Base-by-base conservation (phyloP, 2,329 filamentous ascomycete species). In the Coniochaeta prunicola region DNA sequence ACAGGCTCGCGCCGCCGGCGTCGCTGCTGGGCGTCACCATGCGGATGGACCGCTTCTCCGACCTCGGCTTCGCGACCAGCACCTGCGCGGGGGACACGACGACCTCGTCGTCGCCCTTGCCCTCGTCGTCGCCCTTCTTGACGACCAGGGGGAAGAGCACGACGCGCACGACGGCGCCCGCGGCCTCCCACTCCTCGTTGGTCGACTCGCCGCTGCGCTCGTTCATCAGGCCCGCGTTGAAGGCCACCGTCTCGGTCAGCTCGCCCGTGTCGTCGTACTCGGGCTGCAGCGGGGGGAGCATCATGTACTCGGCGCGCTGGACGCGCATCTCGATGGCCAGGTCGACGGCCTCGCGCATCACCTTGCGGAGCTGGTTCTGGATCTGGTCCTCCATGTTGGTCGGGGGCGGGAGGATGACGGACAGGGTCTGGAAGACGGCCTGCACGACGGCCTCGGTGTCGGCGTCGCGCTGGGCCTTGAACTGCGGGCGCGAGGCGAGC, bases 391-490 rank as follows among this genome's bases (percentile, higher is more conserved):
- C 89, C 59, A 93, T 80, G 66, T 94, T 85, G 57, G 85, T 82
- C 6, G 94, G 93, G 12, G 94, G 94, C 10, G 93, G 92, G 17
- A 99, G 84, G 65, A 99, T 87, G 64, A 86, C 86, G 61, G 87
- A 88, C 26, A 99, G 80, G 0, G 91, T 93, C 71, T 88, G 85
- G 73, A 94, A 90, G 66, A 99, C 87, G 67, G 92, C 92, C 67
- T 96, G 86, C 31, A 94, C 90, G n/a, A 99, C 93, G 33, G 92
- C 92, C 76, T 97, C 92, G 3, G 92, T 96, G 74, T 99, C 96
- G 66, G 89, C 86, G 58, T 90, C 86, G 67, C 92, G 89, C 74
- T 97, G 92, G 57, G 86, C 79, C 63, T 85, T 82, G 75, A 97
- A 99, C n/a, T 84, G 77, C 15, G 88, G 83, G 53, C 93, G 85